These are phyloP conservation scores for Penicillium manginii DNA, from an alignment of 495 filamentous ascomycete genomes.

Conservation along the genomic window DNA sequence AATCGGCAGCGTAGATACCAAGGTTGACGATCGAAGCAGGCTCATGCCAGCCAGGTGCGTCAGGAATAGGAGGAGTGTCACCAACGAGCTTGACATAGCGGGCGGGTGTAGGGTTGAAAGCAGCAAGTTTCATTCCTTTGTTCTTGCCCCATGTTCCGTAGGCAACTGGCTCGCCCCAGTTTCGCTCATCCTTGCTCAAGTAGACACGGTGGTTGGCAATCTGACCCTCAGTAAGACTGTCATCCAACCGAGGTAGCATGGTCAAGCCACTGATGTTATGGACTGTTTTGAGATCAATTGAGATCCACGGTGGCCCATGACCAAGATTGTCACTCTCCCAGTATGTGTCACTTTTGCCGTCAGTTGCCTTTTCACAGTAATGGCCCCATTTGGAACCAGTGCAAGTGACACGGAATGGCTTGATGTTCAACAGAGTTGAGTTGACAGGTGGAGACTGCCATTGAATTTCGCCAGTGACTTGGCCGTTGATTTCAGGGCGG, in stretches of 20 bases:
- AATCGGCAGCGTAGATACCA: conserved; percentile 27
- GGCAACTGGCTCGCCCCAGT: conserved; percentile 41
- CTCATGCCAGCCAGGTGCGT: conserved; percentile 23
- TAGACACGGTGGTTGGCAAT: conserved; percentile 47
- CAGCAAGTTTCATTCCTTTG: conserved; percentile 41
- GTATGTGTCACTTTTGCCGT: conserved; percentile 19
- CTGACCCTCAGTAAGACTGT: conserved; percentile 28
- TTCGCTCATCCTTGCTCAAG: conserved; percentile 40
- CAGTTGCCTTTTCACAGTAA: conserved; percentile 18
- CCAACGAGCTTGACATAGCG: conserved; percentile 45
- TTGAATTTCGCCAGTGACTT: conserved; percentile 5
- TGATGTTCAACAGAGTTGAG: conserved; percentile 2
- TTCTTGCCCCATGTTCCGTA: conserved; percentile 49
- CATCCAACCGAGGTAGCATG: conserved; percentile 37
- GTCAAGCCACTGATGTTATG: conserved; percentile 22
- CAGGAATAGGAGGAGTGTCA: conserved; percentile 17
- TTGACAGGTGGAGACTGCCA: conserved; percentile 8
- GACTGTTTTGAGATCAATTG: conserved; percentile 13
- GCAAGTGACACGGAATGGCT: conserved; percentile 9
- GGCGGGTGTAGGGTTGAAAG: conserved; percentile 39
- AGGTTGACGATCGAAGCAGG: conserved; percentile 34
- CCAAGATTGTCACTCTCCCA: conserved; percentile 19
- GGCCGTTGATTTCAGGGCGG: conserved; percentile 4
- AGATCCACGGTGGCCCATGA: neutral
- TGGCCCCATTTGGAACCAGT: conserved; percentile 2